Conservation (phyloP, 768 basidiomycete genomes). For the Leccinellum rugosiceps region DNA sequence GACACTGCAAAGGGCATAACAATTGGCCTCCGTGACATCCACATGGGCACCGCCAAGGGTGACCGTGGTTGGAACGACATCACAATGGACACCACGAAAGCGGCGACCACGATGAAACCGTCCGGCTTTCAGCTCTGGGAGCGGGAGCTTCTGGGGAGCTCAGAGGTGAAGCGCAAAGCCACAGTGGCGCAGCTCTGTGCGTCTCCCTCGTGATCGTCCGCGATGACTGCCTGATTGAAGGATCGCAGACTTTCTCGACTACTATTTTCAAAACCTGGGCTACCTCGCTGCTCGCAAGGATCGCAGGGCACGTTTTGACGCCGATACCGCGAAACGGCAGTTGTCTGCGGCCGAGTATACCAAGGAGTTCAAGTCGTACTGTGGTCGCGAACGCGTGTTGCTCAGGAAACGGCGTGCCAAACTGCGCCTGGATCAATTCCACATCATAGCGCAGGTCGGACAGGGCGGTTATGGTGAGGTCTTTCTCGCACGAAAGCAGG, state of each 20-base stretch:
- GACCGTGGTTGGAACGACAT: conserved; percentile 51
- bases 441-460: conserved; percentile 97
- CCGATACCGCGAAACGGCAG: conserved; percentile 70
- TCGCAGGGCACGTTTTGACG: conserved; percentile 77
- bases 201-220: conserved; percentile 26
- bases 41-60: conserved; percentile 64
- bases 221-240: conserved; percentile 12
- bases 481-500: conserved; percentile 90
- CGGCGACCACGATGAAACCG: conserved; percentile 49
- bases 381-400: conserved; percentile 88
- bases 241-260: conserved; percentile 85
- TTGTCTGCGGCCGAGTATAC: conserved; percentile 52
- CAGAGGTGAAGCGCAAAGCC: conserved; percentile 91
- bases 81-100: conserved; percentile 52
- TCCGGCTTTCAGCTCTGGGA: conserved; percentile 73
- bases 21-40: conserved; percentile 45
- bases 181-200: conserved; percentile 96
- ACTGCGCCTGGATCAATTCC: conserved; percentile 90
- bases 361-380: conserved; percentile 90
- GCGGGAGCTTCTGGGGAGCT: conserved; percentile 73
- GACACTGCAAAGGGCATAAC: conserved; percentile 68
- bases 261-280: conserved; percentile 94
- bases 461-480: conserved; percentile 99
- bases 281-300: conserved; percentile 87
- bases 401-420: conserved; percentile 93